Percentiles rank a stretch among this genome's conserved stretches.
phyloP scores from a whole-genome alignment of 1,284 basidiomycete genomes.

The Trichosporon asahii region DNA sequence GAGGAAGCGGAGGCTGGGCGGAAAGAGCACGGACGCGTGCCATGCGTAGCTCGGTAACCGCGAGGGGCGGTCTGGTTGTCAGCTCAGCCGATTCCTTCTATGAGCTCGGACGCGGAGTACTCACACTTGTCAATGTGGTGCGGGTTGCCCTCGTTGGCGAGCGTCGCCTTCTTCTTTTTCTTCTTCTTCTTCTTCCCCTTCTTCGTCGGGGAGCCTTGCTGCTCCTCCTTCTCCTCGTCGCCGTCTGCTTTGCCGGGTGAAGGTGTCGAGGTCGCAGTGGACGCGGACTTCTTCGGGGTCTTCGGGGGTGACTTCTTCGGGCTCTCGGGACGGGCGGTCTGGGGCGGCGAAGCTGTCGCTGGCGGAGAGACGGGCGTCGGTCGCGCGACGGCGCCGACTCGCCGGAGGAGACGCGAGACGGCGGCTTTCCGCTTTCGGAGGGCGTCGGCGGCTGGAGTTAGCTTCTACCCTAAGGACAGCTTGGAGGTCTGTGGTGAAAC shows the following conservation, averaged over 20 bases:
- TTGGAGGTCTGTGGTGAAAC: not conserved
- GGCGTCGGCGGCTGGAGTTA: conserved; percentile 4
- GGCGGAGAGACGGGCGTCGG: not conserved
- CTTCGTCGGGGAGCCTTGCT: conserved; percentile 4
- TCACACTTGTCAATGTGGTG: conserved; percentile 75
- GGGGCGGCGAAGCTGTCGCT: not conserved
- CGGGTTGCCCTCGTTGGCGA: conserved; percentile 83
- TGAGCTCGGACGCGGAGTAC: too few relatives aligned
- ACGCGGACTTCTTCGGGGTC: not conserved
- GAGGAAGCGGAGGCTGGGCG: conserved; percentile 40
- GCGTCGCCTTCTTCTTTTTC: conserved; percentile 82
- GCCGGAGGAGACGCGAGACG: not conserved
- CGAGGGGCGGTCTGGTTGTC: conserved; percentile 45
- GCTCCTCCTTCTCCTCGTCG: conserved; percentile 16
- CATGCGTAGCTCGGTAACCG: conserved; percentile 28
- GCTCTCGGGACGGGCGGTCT: not conserved
- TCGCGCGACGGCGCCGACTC: not conserved
- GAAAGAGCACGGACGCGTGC: conserved; percentile 44
- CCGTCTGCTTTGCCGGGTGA: conserved; percentile 3
- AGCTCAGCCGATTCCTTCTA: too few relatives aligned
- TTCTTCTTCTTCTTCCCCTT: conserved; percentile 58
- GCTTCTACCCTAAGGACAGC: not conserved
- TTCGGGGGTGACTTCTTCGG: not conserved
- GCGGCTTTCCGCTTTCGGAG: not conserved
- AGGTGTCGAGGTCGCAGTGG: not conserved